A percentile compares a stretch with the other conserved stretches of the same genome.
phyloP scores from a whole-genome alignment of 23 red algal species.

The Gracilaria gracilis region DNA sequence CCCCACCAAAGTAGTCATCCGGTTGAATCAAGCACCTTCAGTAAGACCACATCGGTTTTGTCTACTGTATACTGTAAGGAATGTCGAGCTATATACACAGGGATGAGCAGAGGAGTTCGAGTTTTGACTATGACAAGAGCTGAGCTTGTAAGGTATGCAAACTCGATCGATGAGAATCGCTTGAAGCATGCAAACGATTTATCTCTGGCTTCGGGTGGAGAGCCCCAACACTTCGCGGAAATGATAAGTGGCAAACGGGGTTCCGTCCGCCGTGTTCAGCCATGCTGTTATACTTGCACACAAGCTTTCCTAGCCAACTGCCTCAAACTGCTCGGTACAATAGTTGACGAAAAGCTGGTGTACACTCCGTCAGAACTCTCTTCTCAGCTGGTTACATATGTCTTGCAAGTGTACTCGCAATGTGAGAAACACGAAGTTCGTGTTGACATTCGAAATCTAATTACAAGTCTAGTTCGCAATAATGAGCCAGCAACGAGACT shows the following conservation, averaged over 20 bases:
- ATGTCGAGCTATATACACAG: slow-evolving; percentile 48
- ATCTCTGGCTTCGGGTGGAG: background rate
- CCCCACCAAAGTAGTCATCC: background rate
- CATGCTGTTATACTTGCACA: slow-evolving; percentile 70
- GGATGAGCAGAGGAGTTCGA: slow-evolving; percentile 55
- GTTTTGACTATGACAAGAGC: slow-evolving; percentile 54
- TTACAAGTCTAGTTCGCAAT: slow-evolving; percentile 58
- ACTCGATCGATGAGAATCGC: slow-evolving; percentile 45
- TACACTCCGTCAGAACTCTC: background rate
- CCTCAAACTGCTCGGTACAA: slow-evolving; percentile 16
- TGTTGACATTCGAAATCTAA: slow-evolving; percentile 41
- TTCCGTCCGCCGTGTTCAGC: background rate
- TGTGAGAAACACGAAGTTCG: slow-evolving; percentile 53
- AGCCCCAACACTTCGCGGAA: background rate
- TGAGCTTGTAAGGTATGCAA: slow-evolving; percentile 67
- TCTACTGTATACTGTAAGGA: slow-evolving; percentile 45
- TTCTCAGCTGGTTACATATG: slow-evolving; percentile 20
- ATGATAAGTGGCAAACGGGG: background rate
- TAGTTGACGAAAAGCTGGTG: slow-evolving; percentile 9
- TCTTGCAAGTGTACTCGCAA: slow-evolving; percentile 52
- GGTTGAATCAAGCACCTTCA: slow-evolving; percentile 5
- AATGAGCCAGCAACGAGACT: slow-evolving; percentile 46
- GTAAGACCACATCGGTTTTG: slow-evolving; percentile 58
- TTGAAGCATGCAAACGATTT: slow-evolving; percentile 56
- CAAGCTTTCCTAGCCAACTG: slow-evolving; percentile 67